Conservation (phyloP, 768 basidiomycete species). For the Hericium alpestre region DNA sequence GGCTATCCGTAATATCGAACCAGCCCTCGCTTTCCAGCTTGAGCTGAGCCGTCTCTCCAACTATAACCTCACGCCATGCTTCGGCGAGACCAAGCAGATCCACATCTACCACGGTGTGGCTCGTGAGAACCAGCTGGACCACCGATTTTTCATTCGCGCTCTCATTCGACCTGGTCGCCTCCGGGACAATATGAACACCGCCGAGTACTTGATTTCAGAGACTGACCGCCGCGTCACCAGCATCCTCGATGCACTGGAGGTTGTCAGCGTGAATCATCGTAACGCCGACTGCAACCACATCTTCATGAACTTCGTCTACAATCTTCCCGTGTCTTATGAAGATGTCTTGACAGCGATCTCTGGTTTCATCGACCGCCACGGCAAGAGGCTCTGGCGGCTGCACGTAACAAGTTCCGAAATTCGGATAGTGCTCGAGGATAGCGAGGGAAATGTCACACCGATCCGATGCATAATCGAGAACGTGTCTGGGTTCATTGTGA, state of each 20-base stretch:
- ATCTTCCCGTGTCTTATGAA: constrained; percentile 88
- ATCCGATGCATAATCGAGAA: constrained; percentile 98
- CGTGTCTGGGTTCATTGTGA: constrained; percentile 96
- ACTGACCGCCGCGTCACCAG: constrained; percentile 92
- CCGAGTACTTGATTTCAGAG: constrained; percentile 98
- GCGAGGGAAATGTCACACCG: constrained; percentile 87
- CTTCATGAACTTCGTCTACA: constrained; percentile 98
- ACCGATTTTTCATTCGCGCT: constrained; percentile 95
- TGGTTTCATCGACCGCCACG: constrained; percentile 99
- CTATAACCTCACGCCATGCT: constrained; percentile 93
- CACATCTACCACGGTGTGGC: constrained; percentile 97
- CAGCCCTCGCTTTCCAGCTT: constrained; percentile 94
- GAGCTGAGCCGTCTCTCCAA: constrained; percentile 93
- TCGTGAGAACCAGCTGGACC: constrained; percentile 94
- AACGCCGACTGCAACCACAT: constrained; percentile 98
- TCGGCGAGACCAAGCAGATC: constrained; percentile 94
- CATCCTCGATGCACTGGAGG: constrained; percentile 89
- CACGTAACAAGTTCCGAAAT: constrained; percentile 98
- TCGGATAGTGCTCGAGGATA: constrained; percentile 88
- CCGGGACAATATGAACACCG: constrained; percentile 82
- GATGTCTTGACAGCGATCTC: constrained; percentile 94
- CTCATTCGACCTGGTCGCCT: constrained; percentile 93
- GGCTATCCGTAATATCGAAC: constrained; percentile 96
- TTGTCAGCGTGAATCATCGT: constrained; percentile 81
- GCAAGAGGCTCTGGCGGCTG: constrained; percentile 94